Base-by-base conservation (phyloP, 129 eudicot species). In the Artemisia argyi region DNA sequence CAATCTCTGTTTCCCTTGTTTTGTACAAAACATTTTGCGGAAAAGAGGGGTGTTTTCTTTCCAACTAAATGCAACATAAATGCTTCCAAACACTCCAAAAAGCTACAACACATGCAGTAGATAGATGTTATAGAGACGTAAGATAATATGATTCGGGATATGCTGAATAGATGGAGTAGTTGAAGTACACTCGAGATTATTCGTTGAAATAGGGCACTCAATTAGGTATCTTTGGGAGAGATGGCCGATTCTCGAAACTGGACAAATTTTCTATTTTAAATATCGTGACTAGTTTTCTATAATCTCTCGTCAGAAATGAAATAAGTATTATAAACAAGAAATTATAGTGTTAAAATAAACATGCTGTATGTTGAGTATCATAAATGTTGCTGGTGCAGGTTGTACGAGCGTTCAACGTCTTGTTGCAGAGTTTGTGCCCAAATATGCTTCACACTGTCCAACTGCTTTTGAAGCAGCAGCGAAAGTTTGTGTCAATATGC, bases 401-500 rank as follows among this genome's bases (percentile, higher is more conserved):
- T 85, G 94, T 83, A 60, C 75, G 5, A 88, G 97, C 80, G 87
- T 83, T 63, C 87, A 86, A 53, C 94, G 99, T 51, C 81, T 90
- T 66, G 89, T 86, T 49, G 97, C 96, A 19, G 96, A 86, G 51
- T 73, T 80, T 56, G 85, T 95, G 66, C 96, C 97, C 18, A 85
- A 85, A 65, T 95, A 85, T 79, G 97, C 91, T 39, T 63, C 89
- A 79, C 82, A 78, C 65, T 95, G 96, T 74, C 99, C 97, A 35
- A 87, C 86, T 54, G 97, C 99, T 63, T 94, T 95, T 65, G 99
- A 90, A 85, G 97, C 97, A 73, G 97, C 97, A 0, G 74, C 84
- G 52, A 85, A 90, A 78, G 96, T 82, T 47, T 80, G 90, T 63
- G 79, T 95, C 60, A 81, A 88, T 83, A 86, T 95, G 84, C 90